These are phyloP conservation scores for Stagonosporopsis cucurbitacearum DNA, from an alignment of 2,329 filamentous ascomycete genomes.

Conservation along the genomic window DNA sequence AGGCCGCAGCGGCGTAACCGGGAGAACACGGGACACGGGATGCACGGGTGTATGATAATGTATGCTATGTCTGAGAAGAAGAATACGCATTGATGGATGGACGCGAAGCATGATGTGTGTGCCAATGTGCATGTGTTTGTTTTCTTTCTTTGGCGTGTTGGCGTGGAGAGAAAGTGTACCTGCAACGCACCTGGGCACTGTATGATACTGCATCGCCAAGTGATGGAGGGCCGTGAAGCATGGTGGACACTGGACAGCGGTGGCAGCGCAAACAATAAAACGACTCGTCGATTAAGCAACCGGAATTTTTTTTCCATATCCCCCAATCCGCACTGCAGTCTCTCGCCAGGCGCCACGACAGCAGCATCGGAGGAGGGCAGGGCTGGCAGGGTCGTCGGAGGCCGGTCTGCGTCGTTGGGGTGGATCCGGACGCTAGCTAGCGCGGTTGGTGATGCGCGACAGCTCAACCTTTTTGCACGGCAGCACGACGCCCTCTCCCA, in stretches of 20 bases:
- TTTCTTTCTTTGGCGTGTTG: too few species aligned
- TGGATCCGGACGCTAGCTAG: constrained; percentile 7
- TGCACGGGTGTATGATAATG: constrained; percentile 17
- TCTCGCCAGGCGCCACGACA: not conserved
- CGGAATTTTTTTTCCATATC: not conserved
- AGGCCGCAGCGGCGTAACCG: constrained; percentile 21
- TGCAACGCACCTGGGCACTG: not conserved
- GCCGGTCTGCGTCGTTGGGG: constrained; percentile 5
- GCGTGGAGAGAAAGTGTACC: too few species aligned
- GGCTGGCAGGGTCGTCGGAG: constrained; percentile 7
- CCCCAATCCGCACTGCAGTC: not conserved
- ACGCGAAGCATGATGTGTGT: not conserved
- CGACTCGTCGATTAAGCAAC: not conserved
- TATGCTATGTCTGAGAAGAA: not conserved
- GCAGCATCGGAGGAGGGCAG: not conserved
- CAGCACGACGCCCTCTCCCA: constrained; percentile 5
- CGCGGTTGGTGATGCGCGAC: constrained; percentile 5
- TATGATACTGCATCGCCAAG: not conserved
- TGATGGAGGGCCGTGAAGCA: not conserved
- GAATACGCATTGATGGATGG: not conserved
- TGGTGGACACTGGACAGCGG: not conserved
- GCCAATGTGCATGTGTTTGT: too few species aligned
- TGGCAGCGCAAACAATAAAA: not conserved
- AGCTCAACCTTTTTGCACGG: constrained; percentile 18
- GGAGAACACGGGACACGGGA: constrained; percentile 16